phyloP scores from a whole-genome alignment of 1,284 basidiomycete genomes.

The Leucocoprinus gongylophorus region DNA sequence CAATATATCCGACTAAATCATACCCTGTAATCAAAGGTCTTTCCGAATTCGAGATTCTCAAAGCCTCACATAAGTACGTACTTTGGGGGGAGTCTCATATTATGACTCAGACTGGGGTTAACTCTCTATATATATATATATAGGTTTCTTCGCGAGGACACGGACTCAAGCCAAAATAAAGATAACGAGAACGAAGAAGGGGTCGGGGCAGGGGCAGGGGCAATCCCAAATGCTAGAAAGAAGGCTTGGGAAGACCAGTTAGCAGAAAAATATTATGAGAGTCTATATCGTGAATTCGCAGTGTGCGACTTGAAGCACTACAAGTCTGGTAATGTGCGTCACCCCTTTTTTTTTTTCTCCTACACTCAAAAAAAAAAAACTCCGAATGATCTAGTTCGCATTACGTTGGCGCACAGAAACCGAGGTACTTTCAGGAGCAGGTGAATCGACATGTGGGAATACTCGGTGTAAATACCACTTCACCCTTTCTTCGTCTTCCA shows the following conservation, averaged over 20 bases:
- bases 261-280: slow-evolving; percentile 81
- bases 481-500: slow-evolving; percentile 13
- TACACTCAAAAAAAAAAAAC: neutral
- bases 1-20: slow-evolving; percentile 11
- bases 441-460: slow-evolving; percentile 83
- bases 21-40: slow-evolving; percentile 22
- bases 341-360: neutral
- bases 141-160: slow-evolving; percentile 77
- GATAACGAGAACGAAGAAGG: neutral
- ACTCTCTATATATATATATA: neutral
- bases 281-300: slow-evolving; percentile 85
- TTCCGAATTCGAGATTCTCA: slow-evolving; percentile 62
- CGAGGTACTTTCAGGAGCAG: slow-evolving; percentile 79
- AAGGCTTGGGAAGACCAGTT: slow-evolving; percentile 68
- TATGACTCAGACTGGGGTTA: no score
- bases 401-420: slow-evolving; percentile 87
- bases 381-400: slow-evolving; percentile 50
- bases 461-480: slow-evolving; percentile 72
- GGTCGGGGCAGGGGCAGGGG: neutral
- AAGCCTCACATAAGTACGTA: slow-evolving; percentile 51
- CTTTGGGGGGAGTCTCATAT: no score
- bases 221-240: neutral
- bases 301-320: slow-evolving; percentile 92
- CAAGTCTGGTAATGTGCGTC: slow-evolving; percentile 76
- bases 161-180: slow-evolving; percentile 19